Base-by-base conservation (phyloP, 2,329 filamentous ascomycete species). In the Arachnopeziza araneosa region DNA sequence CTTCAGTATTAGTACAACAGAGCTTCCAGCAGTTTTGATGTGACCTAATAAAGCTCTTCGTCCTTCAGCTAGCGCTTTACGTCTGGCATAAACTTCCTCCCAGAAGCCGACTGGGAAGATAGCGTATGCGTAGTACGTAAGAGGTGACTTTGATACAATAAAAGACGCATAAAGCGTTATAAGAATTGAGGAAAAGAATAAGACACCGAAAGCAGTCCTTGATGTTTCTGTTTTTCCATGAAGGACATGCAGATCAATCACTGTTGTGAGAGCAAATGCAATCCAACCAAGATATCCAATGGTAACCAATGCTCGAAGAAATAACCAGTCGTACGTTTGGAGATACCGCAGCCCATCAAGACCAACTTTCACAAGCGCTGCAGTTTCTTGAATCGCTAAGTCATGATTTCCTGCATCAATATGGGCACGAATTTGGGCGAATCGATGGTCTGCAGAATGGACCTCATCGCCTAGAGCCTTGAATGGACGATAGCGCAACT, bases 241-340 rank as follows among this genome's bases (percentile, higher is more conserved):
- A 24, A 98, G 78, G 55, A 99, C 91, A 74, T 96, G 91, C 56
- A 93, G 78, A 71, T 96, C 89, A 63, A 98, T 81, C 54, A 98
- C 92, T 0, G 89, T 96, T 0, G 91, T 95, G 55, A 96, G 78
- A 1, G 93, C 91, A 74, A 93, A 99, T 1, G 89, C 88, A 71
- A 98, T 96, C 93, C 93, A 99, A 22, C 95, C 95, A 8, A 98
- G 77, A 70, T 98, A 99, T 21, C 95, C 95, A 14, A 89, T 72
- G 1, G 95, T 97, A 61, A 99, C 89, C 55, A 99, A 80, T 1
- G 91, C 89, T 62, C 95, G 83, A 44, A 99, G 78, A 75, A 99
- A 99, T 1, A 99, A 80, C 95, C 95, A 99, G 76, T 99, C 95
- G 70, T 99, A 99, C 0, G 93, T 99, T 75, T 99, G 95, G 24